Conservation (phyloP, 192 early-diverging fungal genomes). For the Backusella psychrophila region DNA sequence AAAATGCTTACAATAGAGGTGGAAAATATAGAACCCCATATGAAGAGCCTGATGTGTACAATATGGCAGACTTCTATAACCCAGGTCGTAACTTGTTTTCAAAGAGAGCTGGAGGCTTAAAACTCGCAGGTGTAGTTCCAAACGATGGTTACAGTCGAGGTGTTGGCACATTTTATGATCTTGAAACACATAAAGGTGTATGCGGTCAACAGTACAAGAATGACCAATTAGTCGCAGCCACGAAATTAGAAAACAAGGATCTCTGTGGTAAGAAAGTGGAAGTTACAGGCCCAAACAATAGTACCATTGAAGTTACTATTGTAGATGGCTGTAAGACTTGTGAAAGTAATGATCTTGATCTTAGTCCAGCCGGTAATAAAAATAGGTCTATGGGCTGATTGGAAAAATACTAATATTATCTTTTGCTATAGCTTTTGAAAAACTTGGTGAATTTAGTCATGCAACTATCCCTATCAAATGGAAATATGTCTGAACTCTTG, state of each 20-base stretch:
- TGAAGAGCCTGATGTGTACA: neutral
- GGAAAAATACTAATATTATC: neutral
- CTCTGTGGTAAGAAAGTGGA: conserved; percentile 2
- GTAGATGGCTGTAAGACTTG: conserved; percentile 18
- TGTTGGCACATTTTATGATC: conserved; percentile 15
- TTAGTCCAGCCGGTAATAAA: conserved; percentile 11
- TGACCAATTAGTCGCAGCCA: neutral
- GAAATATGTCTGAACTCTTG: conserved; percentile 10
- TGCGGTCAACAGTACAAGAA: conserved; percentile 15
- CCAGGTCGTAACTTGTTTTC: neutral
- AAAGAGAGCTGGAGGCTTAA: neutral
- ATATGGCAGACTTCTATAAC: neutral
- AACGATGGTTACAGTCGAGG: neutral
- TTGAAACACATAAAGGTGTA: conserved; percentile 10
- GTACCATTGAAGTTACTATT: conserved; percentile 5
- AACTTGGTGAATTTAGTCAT: conserved; percentile 16
- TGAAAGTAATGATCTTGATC: neutral
- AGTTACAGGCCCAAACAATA: neutral
- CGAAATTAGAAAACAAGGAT: neutral
- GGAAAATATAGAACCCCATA: neutral
- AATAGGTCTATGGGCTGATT: neutral
- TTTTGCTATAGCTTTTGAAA: conserved; percentile 10
- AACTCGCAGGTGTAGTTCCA: neutral
- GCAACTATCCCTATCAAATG: conserved; percentile 5
- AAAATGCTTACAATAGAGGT: neutral